Evolutionary conservation across 2,329 filamentous ascomycete species (phyloP).

Genomic region (Sporothrix pseudoabietina): DNA sequence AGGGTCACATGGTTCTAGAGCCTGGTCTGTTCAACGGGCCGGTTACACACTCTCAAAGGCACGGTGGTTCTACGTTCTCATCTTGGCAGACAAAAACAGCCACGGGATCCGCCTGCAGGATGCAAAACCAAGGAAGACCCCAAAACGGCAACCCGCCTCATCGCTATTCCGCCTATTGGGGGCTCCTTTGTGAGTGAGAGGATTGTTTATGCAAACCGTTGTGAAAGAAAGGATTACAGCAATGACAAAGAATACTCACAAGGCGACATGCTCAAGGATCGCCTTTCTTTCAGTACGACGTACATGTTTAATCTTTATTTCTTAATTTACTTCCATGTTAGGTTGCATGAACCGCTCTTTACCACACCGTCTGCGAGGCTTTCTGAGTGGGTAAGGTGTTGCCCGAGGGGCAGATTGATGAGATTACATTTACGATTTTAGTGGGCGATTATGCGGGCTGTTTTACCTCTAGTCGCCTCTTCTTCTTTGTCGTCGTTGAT

Average conservation of each 20-base stretch:
- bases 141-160: constrained; percentile 4
- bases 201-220: no score
- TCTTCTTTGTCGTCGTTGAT: not conserved
- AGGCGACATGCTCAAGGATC: not conserved
- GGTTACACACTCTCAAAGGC: not conserved
- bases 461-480: not conserved
- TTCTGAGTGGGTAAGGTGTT: not conserved
- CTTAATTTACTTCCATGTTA: not conserved
- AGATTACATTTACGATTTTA: not conserved
- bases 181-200: not conserved
- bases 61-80: no score
- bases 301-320: not conserved
- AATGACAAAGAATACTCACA: not conserved
- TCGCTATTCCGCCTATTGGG: not conserved
- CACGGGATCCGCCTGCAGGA: not conserved
- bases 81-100: not conserved
- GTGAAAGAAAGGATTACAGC: no score
- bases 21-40: not conserved
- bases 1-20: not conserved
- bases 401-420: not conserved
- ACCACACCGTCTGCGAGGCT: not conserved
- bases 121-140: not conserved
- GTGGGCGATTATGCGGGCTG: not conserved
- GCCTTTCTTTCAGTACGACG: not conserved
- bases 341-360: not conserved